Evolutionary conservation across 768 basidiomycete genomes (phyloP).

Genomic region (Leccinum arenicola): DNA sequence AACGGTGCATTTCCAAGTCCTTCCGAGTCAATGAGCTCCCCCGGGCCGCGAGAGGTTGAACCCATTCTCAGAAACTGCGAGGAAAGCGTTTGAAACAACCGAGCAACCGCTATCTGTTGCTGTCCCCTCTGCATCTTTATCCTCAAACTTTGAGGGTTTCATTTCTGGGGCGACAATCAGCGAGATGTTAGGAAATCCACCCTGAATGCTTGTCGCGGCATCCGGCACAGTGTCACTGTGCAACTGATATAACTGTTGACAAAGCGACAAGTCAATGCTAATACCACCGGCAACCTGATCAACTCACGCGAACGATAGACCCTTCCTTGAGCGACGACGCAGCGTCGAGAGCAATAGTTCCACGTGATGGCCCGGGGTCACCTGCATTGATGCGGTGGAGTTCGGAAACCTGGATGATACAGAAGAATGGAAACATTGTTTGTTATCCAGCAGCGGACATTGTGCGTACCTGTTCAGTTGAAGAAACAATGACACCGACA

Average conservation of each 20-base stretch:
- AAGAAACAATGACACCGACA: slow-evolving; percentile 39
- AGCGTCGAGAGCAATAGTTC: slow-evolving; percentile 61
- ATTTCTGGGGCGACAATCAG: slow-evolving; percentile 27
- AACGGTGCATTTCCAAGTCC: slow-evolving; percentile 42
- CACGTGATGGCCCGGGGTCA: slow-evolving; percentile 55
- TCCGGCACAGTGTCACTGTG: slow-evolving; percentile 21
- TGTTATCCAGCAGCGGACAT: not conserved
- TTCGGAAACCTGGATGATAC: slow-evolving; percentile 36
- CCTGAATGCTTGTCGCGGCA: slow-evolving; percentile 1
- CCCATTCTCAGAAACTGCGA: slow-evolving; percentile 54
- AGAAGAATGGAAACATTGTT: not conserved
- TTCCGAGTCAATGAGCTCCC: slow-evolving; percentile 16
- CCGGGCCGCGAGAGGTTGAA: slow-evolving; percentile 36
- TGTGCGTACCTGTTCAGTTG: slow-evolving; percentile 13
- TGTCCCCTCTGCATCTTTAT: not conserved
- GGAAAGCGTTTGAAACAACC: slow-evolving; percentile 30
- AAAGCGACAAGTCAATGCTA: not conserved
- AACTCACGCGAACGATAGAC: slow-evolving; percentile 47
- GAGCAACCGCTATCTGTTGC: not conserved
- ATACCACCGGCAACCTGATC: not conserved
- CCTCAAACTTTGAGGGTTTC: not conserved
- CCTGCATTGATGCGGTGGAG: slow-evolving; percentile 65
- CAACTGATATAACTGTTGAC: slow-evolving; percentile 43
- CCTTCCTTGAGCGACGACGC: slow-evolving; percentile 49
- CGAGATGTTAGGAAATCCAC: slow-evolving; percentile 15